Percentiles rank a stretch among this genome's conserved stretches.
These are phyloP conservation scores for Erigeron canadensis DNA, from an alignment of 129 eudicot species.

Conservation along the genomic window DNA sequence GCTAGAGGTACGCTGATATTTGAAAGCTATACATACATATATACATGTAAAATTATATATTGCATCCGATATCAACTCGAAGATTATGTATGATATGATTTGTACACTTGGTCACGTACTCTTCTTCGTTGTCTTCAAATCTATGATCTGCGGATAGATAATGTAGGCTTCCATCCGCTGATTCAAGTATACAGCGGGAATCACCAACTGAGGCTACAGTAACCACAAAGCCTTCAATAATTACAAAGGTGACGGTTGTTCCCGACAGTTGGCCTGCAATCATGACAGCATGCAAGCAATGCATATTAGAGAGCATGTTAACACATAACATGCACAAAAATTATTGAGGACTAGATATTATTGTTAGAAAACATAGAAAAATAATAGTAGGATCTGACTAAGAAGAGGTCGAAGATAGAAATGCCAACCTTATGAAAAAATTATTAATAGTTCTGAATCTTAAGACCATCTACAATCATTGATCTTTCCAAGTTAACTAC, in stretches of 20 bases:
- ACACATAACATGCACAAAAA: constrained; percentile 6
- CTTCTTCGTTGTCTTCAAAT: constrained; percentile 86
- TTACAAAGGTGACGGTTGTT: constrained; percentile 94
- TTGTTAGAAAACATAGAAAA: neutral
- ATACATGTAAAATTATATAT: neutral
- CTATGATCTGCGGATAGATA: constrained; percentile 96
- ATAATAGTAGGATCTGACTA: neutral
- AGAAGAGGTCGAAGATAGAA: neutral
- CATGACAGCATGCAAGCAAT: constrained; percentile 4
- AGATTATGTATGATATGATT: neutral
- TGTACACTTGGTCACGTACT: constrained; percentile 45
- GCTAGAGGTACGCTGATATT: neutral
- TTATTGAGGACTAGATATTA: neutral
- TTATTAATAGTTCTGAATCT: too few species aligned
- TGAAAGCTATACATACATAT: neutral
- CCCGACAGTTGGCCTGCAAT: constrained; percentile 86
- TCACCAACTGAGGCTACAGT: constrained; percentile 99
- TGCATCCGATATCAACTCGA: constrained; percentile 6
- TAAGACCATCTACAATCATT: constrained; percentile 1
- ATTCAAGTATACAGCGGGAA: constrained; percentile 93
- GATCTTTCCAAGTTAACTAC: neutral
- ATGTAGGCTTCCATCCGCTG: constrained; percentile 79
- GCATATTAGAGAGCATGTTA: constrained; percentile 5
- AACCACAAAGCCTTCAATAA: constrained; percentile 86
- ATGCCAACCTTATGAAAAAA: neutral